Evolutionary conservation across 108 stramenopile species (phyloP).

Genomic region (Fragilaria radians): DNA sequence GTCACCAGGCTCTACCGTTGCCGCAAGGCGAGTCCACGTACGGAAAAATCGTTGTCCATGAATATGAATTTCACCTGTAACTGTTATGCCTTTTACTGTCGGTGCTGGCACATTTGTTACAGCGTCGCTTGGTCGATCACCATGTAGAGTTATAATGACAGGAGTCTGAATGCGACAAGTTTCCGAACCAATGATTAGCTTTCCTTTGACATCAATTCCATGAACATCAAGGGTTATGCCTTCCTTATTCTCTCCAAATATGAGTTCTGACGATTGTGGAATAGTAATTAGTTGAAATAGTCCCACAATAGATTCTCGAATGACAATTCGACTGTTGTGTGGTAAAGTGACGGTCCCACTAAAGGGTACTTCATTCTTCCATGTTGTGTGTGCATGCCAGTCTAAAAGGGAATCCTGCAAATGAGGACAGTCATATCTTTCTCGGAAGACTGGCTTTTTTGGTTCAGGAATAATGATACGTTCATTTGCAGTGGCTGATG

Average conservation of each 20-base stretch:
- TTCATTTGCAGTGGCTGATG: no score
- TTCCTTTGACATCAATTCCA: slow-evolving; percentile 23
- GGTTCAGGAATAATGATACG: no score
- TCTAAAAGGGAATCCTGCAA: not conserved
- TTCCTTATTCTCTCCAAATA: slow-evolving; percentile 17
- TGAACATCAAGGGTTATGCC: slow-evolving; percentile 13
- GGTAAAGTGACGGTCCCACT: slow-evolving; percentile 23
- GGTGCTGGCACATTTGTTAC: slow-evolving; percentile 7
- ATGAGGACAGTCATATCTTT: slow-evolving; percentile 9
- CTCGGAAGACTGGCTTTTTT: no score
- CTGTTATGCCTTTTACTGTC: slow-evolving; percentile 29
- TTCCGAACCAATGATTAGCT: slow-evolving; percentile 15
- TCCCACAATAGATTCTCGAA: slow-evolving; percentile 1
- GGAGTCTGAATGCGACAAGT: slow-evolving; percentile 19
- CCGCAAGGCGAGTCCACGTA: slow-evolving; percentile 32
- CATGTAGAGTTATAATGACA: slow-evolving; percentile 29
- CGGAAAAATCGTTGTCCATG: slow-evolving; percentile 23
- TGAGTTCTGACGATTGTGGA: slow-evolving; percentile 20
- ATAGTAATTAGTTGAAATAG: slow-evolving; percentile 19
- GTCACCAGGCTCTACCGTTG: slow-evolving; percentile 18
- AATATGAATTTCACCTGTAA: slow-evolving; percentile 17
- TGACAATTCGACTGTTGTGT: slow-evolving; percentile 7
- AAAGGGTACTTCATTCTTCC: no score
- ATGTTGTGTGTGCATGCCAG: no score
- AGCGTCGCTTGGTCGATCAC: slow-evolving; percentile 14